Percentiles rank a stretch among this genome's conserved stretches.
These are phyloP conservation scores for Fomes fomentarius DNA, from an alignment of 1,284 basidiomycete genomes.

Conservation along the genomic window DNA sequence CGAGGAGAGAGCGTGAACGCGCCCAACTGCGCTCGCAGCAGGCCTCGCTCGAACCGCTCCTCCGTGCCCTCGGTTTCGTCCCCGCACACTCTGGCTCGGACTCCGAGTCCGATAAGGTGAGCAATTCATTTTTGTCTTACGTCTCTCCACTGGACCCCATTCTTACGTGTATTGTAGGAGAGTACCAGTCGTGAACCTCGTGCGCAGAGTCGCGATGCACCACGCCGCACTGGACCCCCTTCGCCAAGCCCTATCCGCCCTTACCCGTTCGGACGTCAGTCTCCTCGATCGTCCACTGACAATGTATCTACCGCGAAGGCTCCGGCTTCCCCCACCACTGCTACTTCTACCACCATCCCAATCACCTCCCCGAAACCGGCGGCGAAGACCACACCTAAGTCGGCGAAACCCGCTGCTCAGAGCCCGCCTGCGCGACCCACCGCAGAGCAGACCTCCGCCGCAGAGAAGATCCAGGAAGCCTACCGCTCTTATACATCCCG, in stretches of 20 bases:
- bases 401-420: not conserved
- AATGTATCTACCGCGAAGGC: not conserved
- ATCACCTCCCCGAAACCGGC: slow-evolving; percentile 9
- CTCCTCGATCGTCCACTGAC: not conserved
- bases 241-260: slow-evolving; percentile 17
- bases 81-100: slow-evolving; percentile 14
- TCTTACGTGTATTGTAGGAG: slow-evolving; percentile 7
- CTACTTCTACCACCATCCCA: slow-evolving; percentile 13
- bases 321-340: too few species aligned
- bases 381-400: not conserved
- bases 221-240: slow-evolving; percentile 3
- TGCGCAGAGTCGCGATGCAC: not conserved
- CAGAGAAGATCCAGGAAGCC: slow-evolving; percentile 32
- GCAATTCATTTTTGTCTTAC: too few species aligned
- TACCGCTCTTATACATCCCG: slow-evolving; percentile 26
- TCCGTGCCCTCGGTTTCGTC: slow-evolving; percentile 26
- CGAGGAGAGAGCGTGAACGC: slow-evolving; percentile 15
- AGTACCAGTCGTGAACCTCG: slow-evolving; percentile 9
- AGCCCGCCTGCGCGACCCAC: slow-evolving; percentile 10
- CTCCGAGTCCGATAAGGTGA: slow-evolving; percentile 16
- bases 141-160: too few species aligned
- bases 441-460: slow-evolving; percentile 27
- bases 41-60: slow-evolving; percentile 24
- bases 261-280: slow-evolving; percentile 3
- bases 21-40: slow-evolving; percentile 15